These are phyloP conservation scores for Exophiala calicioides DNA, from an alignment of 2,329 filamentous ascomycete genomes.

Conservation along the genomic window DNA sequence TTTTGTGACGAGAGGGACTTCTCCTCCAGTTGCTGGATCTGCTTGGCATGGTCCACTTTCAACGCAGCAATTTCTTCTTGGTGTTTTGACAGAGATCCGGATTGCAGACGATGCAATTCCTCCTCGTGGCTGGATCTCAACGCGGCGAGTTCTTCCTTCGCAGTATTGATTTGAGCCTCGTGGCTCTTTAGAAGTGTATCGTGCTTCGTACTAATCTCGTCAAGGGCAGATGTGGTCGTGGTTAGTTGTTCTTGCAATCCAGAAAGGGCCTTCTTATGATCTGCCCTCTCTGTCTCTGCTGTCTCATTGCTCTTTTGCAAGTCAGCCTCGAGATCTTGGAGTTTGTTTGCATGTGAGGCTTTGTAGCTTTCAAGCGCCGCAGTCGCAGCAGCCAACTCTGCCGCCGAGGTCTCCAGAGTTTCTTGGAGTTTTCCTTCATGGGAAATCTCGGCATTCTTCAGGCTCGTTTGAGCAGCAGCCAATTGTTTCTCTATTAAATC, in stretches of 20 bases:
- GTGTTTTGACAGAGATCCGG: constrained; percentile 12
- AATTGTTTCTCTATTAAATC: constrained; percentile 33
- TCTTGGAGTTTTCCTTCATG: constrained; percentile 37
- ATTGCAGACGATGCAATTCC: constrained; percentile 11
- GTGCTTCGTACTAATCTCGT: constrained; percentile 9
- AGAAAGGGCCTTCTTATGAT: constrained; percentile 11
- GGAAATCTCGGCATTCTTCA: constrained; percentile 36
- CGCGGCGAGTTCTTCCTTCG: constrained; percentile 15
- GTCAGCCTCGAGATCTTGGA: constrained; percentile 19
- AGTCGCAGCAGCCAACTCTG: constrained; percentile 36
- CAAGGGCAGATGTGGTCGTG: constrained; percentile 11
- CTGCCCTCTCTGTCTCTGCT: constrained; percentile 1
- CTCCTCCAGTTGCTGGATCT: constrained; percentile 38
- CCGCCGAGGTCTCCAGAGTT: constrained; percentile 34
- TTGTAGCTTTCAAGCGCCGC: constrained; percentile 30
- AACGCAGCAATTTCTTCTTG: constrained; percentile 13
- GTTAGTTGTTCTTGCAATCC: constrained; percentile 15
- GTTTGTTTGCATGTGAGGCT: constrained; percentile 11
- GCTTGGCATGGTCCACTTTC: constrained; percentile 35
- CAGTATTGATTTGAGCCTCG: constrained; percentile 5
- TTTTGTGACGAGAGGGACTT: constrained; percentile 39
- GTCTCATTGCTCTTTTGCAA: constrained; percentile 12
- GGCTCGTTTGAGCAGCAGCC: constrained; percentile 37
- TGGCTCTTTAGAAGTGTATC: constrained; percentile 10
- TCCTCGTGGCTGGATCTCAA: constrained; percentile 19